Base-by-base conservation (phyloP, 2,329 filamentous ascomycete species). In the Ceratocystis huliohia region DNA sequence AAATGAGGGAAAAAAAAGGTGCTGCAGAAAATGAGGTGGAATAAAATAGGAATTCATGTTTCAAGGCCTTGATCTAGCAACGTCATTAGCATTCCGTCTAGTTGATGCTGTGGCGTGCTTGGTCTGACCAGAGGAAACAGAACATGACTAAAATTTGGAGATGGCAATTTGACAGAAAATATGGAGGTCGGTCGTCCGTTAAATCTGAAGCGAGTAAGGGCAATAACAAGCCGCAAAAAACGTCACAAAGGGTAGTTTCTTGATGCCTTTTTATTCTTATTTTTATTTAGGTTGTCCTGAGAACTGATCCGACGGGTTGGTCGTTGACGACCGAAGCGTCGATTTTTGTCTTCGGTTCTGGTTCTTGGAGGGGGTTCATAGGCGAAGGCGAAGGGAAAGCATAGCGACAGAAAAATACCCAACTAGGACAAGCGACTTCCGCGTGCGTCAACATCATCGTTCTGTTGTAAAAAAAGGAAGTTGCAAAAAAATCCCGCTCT, bases 151-250 rank as follows among this genome's bases (percentile, higher is more conserved):
- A 30, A 6, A 59, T 15, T 59, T 59, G 56, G 56, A 59, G 56
- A 59, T 37, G 56, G n/a, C 2, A 10, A 28, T 59, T 30, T 37
- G 56, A 59, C 56, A 59, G 56, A 59, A 59, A 59, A 59, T 59
- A 59, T 59, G 56, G 56, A 59, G 56, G 56, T 41, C 10, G 3
- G 37, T 41, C 37, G 37, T 41, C 28, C 13, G 3, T 59, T 5
- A 33, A 15, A 28, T n/a, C 7, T 30, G 10, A 22, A 57, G 17
- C 10, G 25, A 57, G 22, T n/a, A 20, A 57, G 56, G 56, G 56
- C 25, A 17, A 28, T 10, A 20, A 2, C 1, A 22, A 53, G 48
- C 48, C 3, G 15, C 7, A 53, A 6, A 53, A 53, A 5, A 53
- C 48, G 48, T 53, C 48, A 25, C 46, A 50, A 13, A 28, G 20